Evolutionary conservation across 2,329 filamentous ascomycete genomes (phyloP).

Genomic region (Lojkania enalia): DNA sequence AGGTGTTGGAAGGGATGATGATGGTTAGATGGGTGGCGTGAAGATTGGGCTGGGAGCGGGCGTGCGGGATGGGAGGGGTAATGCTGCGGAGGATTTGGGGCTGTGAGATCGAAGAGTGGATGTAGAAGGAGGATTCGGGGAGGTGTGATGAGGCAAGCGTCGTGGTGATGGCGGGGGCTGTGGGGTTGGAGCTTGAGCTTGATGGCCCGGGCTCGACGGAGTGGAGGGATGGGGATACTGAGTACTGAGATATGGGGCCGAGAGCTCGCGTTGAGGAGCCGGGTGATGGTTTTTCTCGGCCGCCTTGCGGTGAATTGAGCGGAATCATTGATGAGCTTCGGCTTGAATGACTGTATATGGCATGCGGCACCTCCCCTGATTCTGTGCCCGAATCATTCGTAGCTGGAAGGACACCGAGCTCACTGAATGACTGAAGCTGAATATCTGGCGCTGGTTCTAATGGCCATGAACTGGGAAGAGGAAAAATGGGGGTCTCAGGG

Average conservation of each 20-base stretch:
- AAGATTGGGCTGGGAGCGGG: no score
- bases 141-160: not conserved
- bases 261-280: not conserved
- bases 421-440: not conserved
- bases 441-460: not conserved
- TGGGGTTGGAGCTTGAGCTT: no score
- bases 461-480: not conserved
- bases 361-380: not conserved
- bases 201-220: no score
- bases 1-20: no score
- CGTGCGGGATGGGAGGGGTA: conserved; percentile 2
- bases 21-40: no score
- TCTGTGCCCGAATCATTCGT: not conserved
- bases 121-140: not conserved
- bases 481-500: not conserved
- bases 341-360: not conserved
- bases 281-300: not conserved
- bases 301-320: not conserved
- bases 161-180: not conserved
- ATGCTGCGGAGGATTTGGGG: not conserved
- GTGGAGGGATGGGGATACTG: no score
- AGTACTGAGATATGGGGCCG: not conserved
- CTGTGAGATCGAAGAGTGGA: not conserved
- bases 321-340: not conserved
- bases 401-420: conserved; percentile 1